Conservation (phyloP, 1,139 yeast genomes). For the Spathaspora sp. region DNA sequence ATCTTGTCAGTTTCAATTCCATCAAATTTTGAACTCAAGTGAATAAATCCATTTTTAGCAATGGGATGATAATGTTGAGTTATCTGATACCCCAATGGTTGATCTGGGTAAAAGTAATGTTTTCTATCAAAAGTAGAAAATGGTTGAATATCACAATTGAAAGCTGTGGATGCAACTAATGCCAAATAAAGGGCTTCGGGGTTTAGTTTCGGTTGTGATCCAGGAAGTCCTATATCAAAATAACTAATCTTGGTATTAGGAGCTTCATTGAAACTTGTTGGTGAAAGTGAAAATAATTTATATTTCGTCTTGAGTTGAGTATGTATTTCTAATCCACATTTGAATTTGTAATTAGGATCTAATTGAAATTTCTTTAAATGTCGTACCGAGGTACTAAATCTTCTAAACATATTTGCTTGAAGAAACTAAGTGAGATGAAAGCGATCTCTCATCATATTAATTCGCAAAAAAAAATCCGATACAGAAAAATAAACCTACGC, state of each 20-base stretch:
- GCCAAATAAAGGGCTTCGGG: slow-evolving; percentile 74
- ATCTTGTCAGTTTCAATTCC: slow-evolving; percentile 42
- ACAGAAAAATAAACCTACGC: not conserved
- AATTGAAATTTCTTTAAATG: slow-evolving; percentile 3
- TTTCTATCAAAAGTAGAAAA: slow-evolving; percentile 81
- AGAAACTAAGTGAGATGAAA: not conserved
- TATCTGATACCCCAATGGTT: slow-evolving; percentile 93
- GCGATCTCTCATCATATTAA: not conserved
- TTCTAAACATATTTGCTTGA: slow-evolving; percentile 4
- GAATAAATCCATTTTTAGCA: slow-evolving; percentile 64
- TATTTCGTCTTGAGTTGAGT: slow-evolving; percentile 75
- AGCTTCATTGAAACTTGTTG: slow-evolving; percentile 44
- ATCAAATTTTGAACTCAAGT: slow-evolving; percentile 52
- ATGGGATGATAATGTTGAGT: slow-evolving; percentile 87
- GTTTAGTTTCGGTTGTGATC: slow-evolving; percentile 85
- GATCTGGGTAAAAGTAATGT: slow-evolving; percentile 95
- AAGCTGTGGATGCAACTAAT: slow-evolving; percentile 68
- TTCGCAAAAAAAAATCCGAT: not conserved
- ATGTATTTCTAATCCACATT: slow-evolving; percentile 91
- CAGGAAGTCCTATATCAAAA: slow-evolving; percentile 88
- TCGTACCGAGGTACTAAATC: slow-evolving; percentile 8
- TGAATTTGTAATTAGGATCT: slow-evolving; percentile 41
- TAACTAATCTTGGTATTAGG: slow-evolving; percentile 76
- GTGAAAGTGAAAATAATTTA: slow-evolving; percentile 73
- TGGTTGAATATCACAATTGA: slow-evolving; percentile 58